Conservation (phyloP, 1,139 yeast species). For the Yamadazyma triangularis region DNA sequence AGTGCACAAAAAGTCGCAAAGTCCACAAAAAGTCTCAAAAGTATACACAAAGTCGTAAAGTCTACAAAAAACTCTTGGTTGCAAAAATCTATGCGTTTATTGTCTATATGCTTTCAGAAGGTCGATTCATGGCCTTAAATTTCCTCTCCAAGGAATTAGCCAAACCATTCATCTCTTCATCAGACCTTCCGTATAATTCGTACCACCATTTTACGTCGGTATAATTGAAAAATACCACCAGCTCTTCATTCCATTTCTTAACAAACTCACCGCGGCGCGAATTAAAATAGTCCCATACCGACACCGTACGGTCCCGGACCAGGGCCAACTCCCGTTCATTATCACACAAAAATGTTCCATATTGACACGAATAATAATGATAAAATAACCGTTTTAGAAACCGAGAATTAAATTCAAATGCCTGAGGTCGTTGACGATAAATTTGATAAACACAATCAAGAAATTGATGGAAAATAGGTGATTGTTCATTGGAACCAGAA, state of each 20-base stretch:
- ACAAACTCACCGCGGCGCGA: constrained; percentile 71
- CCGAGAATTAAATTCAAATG: constrained; percentile 85
- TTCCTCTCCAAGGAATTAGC: constrained; percentile 41
- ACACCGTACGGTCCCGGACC: constrained; percentile 50
- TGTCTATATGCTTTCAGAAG: too few relatives aligned
- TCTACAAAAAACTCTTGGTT: too few relatives aligned
- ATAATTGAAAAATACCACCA: constrained; percentile 62
- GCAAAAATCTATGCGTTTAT: too few relatives aligned
- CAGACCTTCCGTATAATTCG: constrained; percentile 71
- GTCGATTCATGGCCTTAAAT: constrained; percentile 34
- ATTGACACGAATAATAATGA: constrained; percentile 90
- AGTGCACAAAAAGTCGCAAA: too few relatives aligned
- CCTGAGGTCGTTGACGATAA: constrained; percentile 60
- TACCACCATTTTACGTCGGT: constrained; percentile 82
- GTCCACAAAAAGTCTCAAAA: too few relatives aligned
- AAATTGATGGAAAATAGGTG: constrained; percentile 93
- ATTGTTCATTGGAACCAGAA: constrained; percentile 46
- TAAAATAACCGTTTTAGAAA: constrained; percentile 79
- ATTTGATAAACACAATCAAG: constrained; percentile 85
- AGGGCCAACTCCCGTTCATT: constrained; percentile 56
- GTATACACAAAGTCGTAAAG: too few relatives aligned
- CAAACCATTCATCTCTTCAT: constrained; percentile 74
- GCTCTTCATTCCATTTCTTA: constrained; percentile 43
- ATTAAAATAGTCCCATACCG: constrained; percentile 92
- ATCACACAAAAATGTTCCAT: constrained; percentile 83